Base-by-base conservation (phyloP, 768 basidiomycete species). In the Amanita inopinata region DNA sequence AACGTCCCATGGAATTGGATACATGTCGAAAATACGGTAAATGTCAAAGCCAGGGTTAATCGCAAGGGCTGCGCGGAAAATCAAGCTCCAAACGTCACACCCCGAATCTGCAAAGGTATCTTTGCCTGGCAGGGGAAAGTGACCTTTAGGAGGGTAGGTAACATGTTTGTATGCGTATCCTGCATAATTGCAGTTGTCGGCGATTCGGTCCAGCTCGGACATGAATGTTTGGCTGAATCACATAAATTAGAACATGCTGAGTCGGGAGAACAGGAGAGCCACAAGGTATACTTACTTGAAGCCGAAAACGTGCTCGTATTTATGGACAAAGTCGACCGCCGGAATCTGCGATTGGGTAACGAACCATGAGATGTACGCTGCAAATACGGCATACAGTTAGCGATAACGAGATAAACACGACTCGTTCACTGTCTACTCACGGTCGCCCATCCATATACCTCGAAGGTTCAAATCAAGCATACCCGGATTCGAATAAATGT, bases 21-120 rank as follows among this genome's bases (percentile, higher is more conserved):
- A 83, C 49, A 75, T 82, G 52, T 85, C 83, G 58, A 83, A 82
- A 41, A 87, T 82, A 17, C 80, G 73, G 54, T 87, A 88, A 5
- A 84, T 68, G 50, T 87, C 69, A 62, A 87, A 88, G 0, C 78
- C 83, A 0, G 84, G 85, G 51, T 87, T 86, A 49, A 82, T 60
- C 2, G 59, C 40, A 15, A 83, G 49, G 0, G 84, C 75, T 0
- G 72, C 78, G 14, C 76, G 57, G 53, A 82, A 76, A 40, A 87
- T 78, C 25, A 65, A 59, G 18, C 72, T 67, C 83, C 80, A 86
- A 0, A 84, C 56, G 51, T 84, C 77, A 49, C 85, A 87, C 14
- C 71, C 78, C 5, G 49, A 54, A 23, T 70, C 69, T 0, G 54
- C 59, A 7, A 62, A 56, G 0, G 64, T 63, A 0, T 73, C 73